Base-by-base conservation (phyloP, 129 eudicot genomes). In the Lactuca saligna region DNA sequence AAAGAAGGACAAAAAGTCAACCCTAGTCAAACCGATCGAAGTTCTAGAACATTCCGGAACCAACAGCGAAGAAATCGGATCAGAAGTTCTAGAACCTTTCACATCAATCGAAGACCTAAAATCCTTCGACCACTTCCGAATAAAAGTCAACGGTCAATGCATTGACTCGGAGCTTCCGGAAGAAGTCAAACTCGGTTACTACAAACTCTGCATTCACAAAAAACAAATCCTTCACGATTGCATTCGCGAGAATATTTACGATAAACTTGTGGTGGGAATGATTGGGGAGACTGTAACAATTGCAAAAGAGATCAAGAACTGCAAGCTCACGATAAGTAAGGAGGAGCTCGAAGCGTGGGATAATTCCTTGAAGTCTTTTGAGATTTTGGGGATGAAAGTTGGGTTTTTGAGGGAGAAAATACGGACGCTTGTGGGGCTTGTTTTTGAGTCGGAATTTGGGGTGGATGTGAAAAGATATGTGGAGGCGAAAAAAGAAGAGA, bases 351-450 rank as follows among this genome's bases (percentile, higher is more conserved):
- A 75, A 46, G 35, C 51, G 14, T 87, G 95, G 96, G 93, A 91
- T 16, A 83, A 69, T 57, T 81, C 83, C 15, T 57, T 91, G 65
- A 82, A 71, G 65, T 79, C 88, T 9, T 85, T 83, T 66, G 87
- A 85, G 68, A 76, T 82, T 38, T 57, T 88, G 77, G 96, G 96
- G 39, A 78, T 91, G 87, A 80, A 81, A 38, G 90, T 85, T 42
- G 86, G 82, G 15, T 88, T 91, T 72, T 39, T 91, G 46, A 78
- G 76, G 1, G 72, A 84, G 49, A 86, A 83, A 32, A 39, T 91
- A 35, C 66, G 17, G 7, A 60, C 57, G 62, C 72, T 91, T 46
- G 61, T 61, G 3, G 57, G 62, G 29, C 76, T 91, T 29, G 80
- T 84, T 3, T 65, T 77, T 17, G 82, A 82, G 8, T 78, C 87